Conservation (phyloP, 1,284 basidiomycete species). For the Ustilago cynodontis region DNA sequence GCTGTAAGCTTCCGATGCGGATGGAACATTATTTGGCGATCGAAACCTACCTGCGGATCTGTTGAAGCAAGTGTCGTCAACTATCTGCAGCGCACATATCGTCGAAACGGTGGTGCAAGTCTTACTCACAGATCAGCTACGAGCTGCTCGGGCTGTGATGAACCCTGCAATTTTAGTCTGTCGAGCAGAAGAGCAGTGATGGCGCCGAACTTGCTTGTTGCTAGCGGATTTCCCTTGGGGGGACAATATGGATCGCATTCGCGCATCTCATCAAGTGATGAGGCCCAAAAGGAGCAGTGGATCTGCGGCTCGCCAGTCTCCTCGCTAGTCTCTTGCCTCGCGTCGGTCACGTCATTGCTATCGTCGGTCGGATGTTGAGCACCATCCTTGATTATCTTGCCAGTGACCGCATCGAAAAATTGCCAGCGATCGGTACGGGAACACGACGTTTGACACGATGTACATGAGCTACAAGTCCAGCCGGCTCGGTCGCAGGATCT, state of each 20-base stretch:
- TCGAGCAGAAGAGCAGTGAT: slow-evolving; percentile 16
- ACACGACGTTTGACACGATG: not conserved
- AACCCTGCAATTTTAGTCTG: not conserved
- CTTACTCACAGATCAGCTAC: slow-evolving; percentile 21
- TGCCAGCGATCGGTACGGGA: not conserved
- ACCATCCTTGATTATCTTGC: not conserved
- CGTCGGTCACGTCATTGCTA: not conserved
- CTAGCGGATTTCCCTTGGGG: not conserved
- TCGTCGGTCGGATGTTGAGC: not conserved
- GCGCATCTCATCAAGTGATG: slow-evolving; percentile 25
- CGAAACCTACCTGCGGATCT: slow-evolving; percentile 21
- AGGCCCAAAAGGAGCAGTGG: slow-evolving; percentile 24
- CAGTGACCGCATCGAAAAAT: slow-evolving; percentile 4
- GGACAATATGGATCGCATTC: slow-evolving; percentile 34
- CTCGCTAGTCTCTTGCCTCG: too few relatives aligned
- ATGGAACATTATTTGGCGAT: not conserved
- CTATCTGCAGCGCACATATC: not conserved
- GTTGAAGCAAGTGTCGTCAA: not conserved
- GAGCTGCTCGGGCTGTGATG: not conserved
- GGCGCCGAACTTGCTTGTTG: slow-evolving; percentile 9
- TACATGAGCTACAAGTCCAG: not conserved
- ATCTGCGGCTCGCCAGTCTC: not conserved
- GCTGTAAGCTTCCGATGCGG: not conserved
- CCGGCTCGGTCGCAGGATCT: slow-evolving; percentile 11
- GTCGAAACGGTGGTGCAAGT: not conserved